phyloP scores from a whole-genome alignment of 2,329 filamentous ascomycete genomes.

The Alternaria gaisen region DNA sequence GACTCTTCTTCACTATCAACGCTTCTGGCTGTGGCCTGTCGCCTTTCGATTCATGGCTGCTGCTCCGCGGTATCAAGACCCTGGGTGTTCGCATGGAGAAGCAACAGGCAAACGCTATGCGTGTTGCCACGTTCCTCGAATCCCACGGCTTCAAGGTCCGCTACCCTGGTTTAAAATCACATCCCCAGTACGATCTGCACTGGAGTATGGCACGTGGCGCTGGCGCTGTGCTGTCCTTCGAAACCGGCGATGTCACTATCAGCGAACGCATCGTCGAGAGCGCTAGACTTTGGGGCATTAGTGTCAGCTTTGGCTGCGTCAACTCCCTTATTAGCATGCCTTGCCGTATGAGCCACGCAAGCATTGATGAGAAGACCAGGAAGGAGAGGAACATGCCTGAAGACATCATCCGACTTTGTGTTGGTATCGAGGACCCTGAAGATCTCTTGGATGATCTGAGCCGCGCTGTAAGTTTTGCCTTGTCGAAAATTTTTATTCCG shows the following conservation, averaged over 20 bases:
- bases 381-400: constrained; percentile 79
- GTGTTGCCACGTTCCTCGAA: constrained; percentile 92
- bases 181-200: constrained; percentile 96
- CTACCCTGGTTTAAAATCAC: constrained; percentile 91
- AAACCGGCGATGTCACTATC: constrained; percentile 84
- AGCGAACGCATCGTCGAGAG: constrained; percentile 95
- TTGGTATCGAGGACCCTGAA: constrained; percentile 92
- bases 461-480: constrained; percentile 75
- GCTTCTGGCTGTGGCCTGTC: constrained; percentile 92
- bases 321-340: constrained; percentile 99
- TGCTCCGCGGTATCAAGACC: constrained; percentile 96
- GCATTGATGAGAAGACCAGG: constrained; percentile 94
- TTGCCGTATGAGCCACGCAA: constrained; percentile 98
- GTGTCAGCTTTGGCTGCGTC: constrained; percentile 96
- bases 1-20: constrained; percentile 97
- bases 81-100: constrained; percentile 98
- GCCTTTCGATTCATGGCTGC: constrained; percentile 94
- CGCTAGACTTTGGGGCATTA: constrained; percentile 90
- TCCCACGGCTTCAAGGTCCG: constrained; percentile 90
- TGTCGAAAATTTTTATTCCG: background rate
- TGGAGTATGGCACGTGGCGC: constrained; percentile 94
- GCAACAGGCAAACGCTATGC: constrained; percentile 91
- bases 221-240: constrained; percentile 93
- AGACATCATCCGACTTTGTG: constrained; percentile 93
- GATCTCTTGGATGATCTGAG: constrained; percentile 94